phyloP scores from a whole-genome alignment of 306 rosid species.

The Cicer arietinum region DNA sequence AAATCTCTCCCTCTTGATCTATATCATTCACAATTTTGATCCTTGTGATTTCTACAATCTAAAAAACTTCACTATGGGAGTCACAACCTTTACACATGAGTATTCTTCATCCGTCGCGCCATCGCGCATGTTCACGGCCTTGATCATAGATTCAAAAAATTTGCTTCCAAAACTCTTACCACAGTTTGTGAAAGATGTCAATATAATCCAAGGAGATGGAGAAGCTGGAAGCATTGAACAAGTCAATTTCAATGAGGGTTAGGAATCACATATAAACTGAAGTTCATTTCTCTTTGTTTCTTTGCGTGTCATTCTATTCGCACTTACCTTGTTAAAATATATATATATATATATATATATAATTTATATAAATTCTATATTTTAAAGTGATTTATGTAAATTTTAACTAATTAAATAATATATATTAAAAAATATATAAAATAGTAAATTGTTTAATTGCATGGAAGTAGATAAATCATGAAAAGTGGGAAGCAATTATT shows the following conservation, averaged over 20 bases:
- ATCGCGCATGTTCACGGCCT: constrained; percentile 63
- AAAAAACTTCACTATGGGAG: constrained; percentile 57
- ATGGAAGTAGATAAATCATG: no score
- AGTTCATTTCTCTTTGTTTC: not conserved
- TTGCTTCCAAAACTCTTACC: constrained; percentile 74
- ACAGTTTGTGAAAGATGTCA: constrained; percentile 59
- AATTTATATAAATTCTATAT: no score
- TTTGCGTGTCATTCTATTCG: not conserved
- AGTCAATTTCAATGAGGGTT: constrained; percentile 73
- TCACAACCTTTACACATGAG: constrained; percentile 60
- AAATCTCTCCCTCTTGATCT: constrained; percentile 22
- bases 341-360: no score
- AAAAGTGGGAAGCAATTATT: not conserved
- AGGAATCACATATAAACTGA: constrained; percentile 28
- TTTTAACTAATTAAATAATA: no score
- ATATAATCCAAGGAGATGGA: constrained; percentile 63
- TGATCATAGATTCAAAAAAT: constrained; percentile 60
- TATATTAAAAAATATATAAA: no score
- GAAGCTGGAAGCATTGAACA: constrained; percentile 75
- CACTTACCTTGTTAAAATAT: no score
- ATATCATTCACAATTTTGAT: constrained; percentile 30
- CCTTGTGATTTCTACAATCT: constrained; percentile 3
- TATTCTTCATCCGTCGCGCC: constrained; percentile 58
- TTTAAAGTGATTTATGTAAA: no score
- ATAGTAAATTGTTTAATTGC: no score